phyloP scores from a whole-genome alignment of 164 flowering plant species.

The Buxus sempervirens region DNA sequence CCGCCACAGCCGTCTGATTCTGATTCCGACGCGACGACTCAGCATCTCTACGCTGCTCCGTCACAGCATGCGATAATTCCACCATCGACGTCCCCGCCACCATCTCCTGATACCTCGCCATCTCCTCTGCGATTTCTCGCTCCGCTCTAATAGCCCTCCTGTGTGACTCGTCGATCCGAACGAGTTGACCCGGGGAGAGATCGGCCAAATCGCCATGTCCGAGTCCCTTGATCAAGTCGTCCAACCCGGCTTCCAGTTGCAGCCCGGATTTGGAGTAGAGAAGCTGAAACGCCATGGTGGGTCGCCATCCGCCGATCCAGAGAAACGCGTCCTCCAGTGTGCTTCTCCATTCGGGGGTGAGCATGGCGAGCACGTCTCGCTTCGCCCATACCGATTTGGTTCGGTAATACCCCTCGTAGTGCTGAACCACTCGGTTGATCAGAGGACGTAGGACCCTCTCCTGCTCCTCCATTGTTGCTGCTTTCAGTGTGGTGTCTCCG shows the following conservation, averaged over 20 bases:
- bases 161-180: slow-evolving; percentile 42
- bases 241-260: slow-evolving; percentile 45
- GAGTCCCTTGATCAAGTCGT: slow-evolving; percentile 39
- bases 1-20: neutral
- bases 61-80: slow-evolving; percentile 36
- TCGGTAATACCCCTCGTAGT: slow-evolving; percentile 53
- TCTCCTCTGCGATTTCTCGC: slow-evolving; percentile 38
- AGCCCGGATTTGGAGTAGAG: slow-evolving; percentile 66
- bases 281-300: slow-evolving; percentile 62
- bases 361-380: slow-evolving; percentile 36
- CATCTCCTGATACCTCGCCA: slow-evolving; percentile 55
- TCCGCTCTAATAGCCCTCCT: slow-evolving; percentile 39
- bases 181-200: slow-evolving; percentile 41
- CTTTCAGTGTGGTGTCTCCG: neutral
- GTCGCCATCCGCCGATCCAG: slow-evolving; percentile 91
- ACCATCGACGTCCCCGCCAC: slow-evolving; percentile 55
- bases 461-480: neutral
- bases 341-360: slow-evolving; percentile 55
- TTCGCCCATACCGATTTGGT: slow-evolving; percentile 37
- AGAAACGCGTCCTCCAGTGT: slow-evolving; percentile 60
- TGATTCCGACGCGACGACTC: neutral
- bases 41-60: slow-evolving; percentile 19
- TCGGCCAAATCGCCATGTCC: slow-evolving; percentile 41
- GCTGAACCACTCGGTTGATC: slow-evolving; percentile 32
- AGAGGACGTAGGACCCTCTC: slow-evolving; percentile 15